Evolutionary conservation across 148 eudicot genomes (phyloP).

Genomic region (Nepenthes mirabilis): DNA sequence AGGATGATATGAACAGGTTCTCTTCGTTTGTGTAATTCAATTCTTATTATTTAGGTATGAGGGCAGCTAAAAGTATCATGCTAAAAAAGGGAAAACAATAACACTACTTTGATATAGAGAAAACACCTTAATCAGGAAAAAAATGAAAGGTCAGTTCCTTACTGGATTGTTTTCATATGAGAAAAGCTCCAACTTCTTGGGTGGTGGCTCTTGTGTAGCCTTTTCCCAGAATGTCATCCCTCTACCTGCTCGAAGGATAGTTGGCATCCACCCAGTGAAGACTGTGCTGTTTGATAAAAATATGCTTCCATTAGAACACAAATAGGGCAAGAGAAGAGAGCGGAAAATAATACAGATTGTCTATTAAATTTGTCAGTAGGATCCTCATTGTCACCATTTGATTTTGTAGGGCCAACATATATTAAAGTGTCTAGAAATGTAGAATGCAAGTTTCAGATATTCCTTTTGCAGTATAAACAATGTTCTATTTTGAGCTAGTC

Average conservation of each 20-base stretch:
- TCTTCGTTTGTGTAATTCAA: no score
- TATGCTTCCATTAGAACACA: neutral
- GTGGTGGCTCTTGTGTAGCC: slow-evolving; percentile 22
- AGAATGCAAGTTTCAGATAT: no score
- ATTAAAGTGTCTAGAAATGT: no score
- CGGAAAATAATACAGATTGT: neutral
- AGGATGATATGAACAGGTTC: no score
- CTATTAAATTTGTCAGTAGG: neutral
- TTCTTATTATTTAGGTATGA: no score
- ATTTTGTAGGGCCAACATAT: no score
- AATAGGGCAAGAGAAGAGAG: neutral
- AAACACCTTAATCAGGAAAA: no score
- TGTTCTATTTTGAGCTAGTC: no score
- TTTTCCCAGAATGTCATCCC: slow-evolving; percentile 57
- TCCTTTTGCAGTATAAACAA: no score
- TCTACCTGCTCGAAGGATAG: slow-evolving; percentile 51
- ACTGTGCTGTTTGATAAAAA: slow-evolving; percentile 28
- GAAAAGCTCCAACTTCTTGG: slow-evolving; percentile 35
- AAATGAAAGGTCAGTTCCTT: neutral
- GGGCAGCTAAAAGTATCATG: no score
- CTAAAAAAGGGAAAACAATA: no score
- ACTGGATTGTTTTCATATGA: slow-evolving; percentile 51
- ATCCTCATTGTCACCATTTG: neutral
- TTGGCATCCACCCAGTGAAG: slow-evolving; percentile 52
- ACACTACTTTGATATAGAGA: no score